Conservation (phyloP, 2,329 filamentous ascomycete genomes). For the Oidium heveae region DNA sequence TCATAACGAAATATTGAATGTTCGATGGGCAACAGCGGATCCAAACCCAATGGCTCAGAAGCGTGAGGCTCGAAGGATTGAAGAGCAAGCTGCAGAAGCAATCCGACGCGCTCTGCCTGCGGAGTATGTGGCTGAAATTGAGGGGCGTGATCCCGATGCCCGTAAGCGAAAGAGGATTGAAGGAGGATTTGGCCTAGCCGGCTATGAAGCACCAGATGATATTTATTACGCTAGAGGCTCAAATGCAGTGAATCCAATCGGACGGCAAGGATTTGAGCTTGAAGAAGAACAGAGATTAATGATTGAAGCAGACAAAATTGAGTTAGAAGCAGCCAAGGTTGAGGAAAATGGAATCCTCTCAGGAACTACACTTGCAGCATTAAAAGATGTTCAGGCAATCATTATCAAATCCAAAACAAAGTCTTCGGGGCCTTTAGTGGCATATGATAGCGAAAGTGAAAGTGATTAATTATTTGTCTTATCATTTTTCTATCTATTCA, state of each 20-base stretch:
- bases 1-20: constrained; percentile 78
- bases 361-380: constrained; percentile 52
- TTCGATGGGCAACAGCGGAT: constrained; percentile 89
- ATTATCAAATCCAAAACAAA: constrained; percentile 21
- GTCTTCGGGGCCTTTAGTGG: constrained; percentile 50
- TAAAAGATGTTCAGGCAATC: constrained; percentile 34
- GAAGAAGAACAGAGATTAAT: constrained; percentile 35
- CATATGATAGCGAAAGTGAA: constrained; percentile 77
- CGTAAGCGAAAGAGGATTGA: constrained; percentile 75
- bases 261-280: constrained; percentile 32
- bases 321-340: constrained; percentile 14
- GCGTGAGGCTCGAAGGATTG: constrained; percentile 63
- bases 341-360: constrained; percentile 47
- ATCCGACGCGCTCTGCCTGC: constrained; percentile 69
- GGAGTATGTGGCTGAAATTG: constrained; percentile 79
- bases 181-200: constrained; percentile 51
- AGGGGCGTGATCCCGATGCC: constrained; percentile 69
- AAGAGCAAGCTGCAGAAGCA: constrained; percentile 90
- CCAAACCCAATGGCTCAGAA: constrained; percentile 90
- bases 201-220: constrained; percentile 77
- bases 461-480: constrained; percentile 2
- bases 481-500: too few relatives aligned
- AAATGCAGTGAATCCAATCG: constrained; percentile 34
- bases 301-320: constrained; percentile 21
- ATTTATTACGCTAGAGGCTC: constrained; percentile 72